These are phyloP conservation scores for Papiliotrema laurentii DNA, from an alignment of 1,284 basidiomycete genomes.

Conservation along the genomic window DNA sequence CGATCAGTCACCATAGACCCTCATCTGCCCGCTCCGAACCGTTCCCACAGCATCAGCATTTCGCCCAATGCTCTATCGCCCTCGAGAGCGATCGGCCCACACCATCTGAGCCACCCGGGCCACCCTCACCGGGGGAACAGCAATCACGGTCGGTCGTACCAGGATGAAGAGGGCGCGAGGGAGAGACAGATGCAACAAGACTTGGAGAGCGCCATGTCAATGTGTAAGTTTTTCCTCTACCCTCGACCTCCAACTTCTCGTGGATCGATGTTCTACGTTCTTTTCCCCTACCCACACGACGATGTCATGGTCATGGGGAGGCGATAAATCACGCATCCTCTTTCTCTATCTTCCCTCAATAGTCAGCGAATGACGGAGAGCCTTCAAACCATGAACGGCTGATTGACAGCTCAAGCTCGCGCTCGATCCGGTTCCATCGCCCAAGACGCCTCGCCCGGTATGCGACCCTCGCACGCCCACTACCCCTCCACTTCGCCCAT, in stretches of 20 bases:
- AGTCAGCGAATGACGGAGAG: not conserved
- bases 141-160: constrained; percentile 9
- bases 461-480: constrained; percentile 20
- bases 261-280: not conserved
- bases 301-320: too few species aligned
- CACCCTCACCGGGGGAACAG: not conserved
- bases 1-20: constrained; percentile 26
- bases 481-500: constrained; percentile 39
- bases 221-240: constrained; percentile 40
- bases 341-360: not conserved
- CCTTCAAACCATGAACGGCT: too few species aligned
- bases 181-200: constrained; percentile 45
- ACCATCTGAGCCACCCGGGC: not conserved
- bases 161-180: constrained; percentile 22
- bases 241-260: not conserved
- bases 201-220: constrained; percentile 43
- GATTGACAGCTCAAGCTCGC: constrained; percentile 24
- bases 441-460: constrained; percentile 22
- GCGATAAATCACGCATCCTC: too few species aligned
- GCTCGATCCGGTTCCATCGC: constrained; percentile 40
- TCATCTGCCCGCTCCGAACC: constrained; percentile 13
- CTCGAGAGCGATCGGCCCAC: constrained; percentile 17
- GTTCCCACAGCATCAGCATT: constrained; percentile 12
- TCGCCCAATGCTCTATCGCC: constrained; percentile 27
- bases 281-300: too few species aligned